A percentile compares a stretch with the other conserved stretches of the same genome.
Conservation (phyloP, 129 eudicot genomes). For the Kitagawia praeruptora region DNA sequence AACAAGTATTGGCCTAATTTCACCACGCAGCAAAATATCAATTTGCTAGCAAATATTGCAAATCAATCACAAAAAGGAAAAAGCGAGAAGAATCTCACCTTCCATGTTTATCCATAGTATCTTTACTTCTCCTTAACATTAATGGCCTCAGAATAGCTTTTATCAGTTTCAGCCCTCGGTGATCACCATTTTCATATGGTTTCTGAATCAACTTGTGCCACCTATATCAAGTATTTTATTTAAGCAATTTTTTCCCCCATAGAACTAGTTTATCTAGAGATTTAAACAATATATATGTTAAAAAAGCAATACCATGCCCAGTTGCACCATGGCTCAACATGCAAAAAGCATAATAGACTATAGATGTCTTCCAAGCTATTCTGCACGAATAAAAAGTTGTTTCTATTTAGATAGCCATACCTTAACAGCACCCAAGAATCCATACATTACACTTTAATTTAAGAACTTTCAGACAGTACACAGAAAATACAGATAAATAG, state of each 20-base stretch:
- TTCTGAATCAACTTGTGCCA: conserved; percentile 67
- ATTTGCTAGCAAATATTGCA: background rate
- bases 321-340: conserved; percentile 95
- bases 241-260: too few species aligned
- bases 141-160: conserved; percentile 76
- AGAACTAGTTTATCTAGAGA: background rate
- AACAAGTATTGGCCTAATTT: conserved; percentile 66
- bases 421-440: background rate
- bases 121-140: conserved; percentile 86
- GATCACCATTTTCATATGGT: conserved; percentile 79
- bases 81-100: conserved; percentile 29
- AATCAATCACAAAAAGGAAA: background rate
- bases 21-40: conserved; percentile 11
- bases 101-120: conserved; percentile 74
- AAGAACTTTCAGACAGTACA: background rate
- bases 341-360: conserved; percentile 80
- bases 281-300: background rate
- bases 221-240: conserved; percentile 25
- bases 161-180: conserved; percentile 49
- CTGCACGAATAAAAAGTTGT: conserved; percentile 26
- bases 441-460: background rate
- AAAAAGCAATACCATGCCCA: conserved; percentile 67
- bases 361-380: conserved; percentile 75
- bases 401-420: background rate
- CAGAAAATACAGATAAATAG: background rate